These are phyloP conservation scores for Gelatoporia subvermispora DNA, from an alignment of 768 basidiomycete genomes.

Conservation along the genomic window DNA sequence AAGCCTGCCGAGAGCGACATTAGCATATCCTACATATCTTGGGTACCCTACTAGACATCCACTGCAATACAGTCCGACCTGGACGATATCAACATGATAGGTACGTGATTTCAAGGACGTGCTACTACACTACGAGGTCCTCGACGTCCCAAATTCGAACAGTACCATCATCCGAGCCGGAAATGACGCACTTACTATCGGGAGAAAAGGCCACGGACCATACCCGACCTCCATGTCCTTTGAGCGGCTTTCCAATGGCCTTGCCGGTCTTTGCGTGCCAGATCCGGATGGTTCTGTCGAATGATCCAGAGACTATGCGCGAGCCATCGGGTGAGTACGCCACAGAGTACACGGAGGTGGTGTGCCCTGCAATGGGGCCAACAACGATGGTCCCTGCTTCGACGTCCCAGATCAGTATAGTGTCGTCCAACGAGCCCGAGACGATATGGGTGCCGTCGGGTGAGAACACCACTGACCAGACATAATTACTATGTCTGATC, in stretches of 20 bases:
- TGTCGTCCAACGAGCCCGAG: constrained; percentile 20
- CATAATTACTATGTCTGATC: constrained; percentile 7
- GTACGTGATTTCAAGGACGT: no score
- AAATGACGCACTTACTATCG: constrained; percentile 20
- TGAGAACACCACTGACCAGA: constrained; percentile 21
- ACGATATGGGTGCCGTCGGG: constrained; percentile 19
- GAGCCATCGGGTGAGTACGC: constrained; percentile 15
- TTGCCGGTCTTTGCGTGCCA: constrained; percentile 8
- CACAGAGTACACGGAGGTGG: constrained; percentile 25
- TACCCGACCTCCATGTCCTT: constrained; percentile 20
- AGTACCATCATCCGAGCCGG: constrained; percentile 14
- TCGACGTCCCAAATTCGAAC: constrained; percentile 11
- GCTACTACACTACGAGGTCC: no score
- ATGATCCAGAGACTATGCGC: constrained; percentile 11
- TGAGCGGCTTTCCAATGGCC: constrained; percentile 14
- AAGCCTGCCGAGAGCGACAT: no score
- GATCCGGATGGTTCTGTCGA: constrained; percentile 9
- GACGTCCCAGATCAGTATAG: constrained; percentile 17
- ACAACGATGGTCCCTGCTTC: background rate
- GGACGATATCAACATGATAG: no score
- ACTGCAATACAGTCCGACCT: no score
- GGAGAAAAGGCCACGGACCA: constrained; percentile 23
- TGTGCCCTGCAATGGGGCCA: constrained; percentile 3
- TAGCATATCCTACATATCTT: no score
- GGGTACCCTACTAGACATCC: no score